These are phyloP conservation scores for Xylogone sp. DNA, from an alignment of 2,329 filamentous ascomycete genomes.

Conservation along the genomic window DNA sequence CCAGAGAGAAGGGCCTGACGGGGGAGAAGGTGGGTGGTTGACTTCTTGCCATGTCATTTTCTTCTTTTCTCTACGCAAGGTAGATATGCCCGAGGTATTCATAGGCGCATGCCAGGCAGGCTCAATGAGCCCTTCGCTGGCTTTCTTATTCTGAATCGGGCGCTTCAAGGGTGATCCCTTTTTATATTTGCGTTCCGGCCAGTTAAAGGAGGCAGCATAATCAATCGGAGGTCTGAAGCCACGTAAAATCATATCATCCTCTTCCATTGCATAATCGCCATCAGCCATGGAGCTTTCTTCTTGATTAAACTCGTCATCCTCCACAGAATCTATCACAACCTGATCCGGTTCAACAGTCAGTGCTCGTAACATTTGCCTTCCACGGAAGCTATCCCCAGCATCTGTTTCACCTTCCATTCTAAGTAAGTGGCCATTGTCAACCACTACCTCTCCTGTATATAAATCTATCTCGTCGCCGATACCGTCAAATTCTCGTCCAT, in stretches of 20 bases:
- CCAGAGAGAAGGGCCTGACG: constrained; percentile 23
- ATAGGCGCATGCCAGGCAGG: constrained; percentile 21
- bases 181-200: not conserved
- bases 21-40: constrained; percentile 22
- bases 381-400: constrained; percentile 29
- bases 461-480: constrained; percentile 90
- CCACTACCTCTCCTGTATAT: constrained; percentile 73
- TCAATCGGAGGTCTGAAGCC: constrained; percentile 17
- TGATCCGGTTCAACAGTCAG: constrained; percentile 16
- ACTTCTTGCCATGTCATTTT: constrained; percentile 6
- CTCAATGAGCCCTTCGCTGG: constrained; percentile 19
- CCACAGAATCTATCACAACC: constrained; percentile 13
- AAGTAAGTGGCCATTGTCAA: constrained; percentile 83
- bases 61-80: not conserved
- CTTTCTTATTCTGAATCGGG: not conserved
- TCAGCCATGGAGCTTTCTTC: constrained; percentile 8
- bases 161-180: too few species aligned
- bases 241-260: constrained; percentile 28
- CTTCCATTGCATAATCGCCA: constrained; percentile 22
- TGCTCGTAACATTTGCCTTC: constrained; percentile 10
- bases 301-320: constrained; percentile 12
- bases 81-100: too few species aligned
- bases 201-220: constrained; percentile 14
- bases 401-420: constrained; percentile 57
- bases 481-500: constrained; percentile 75